Conservation (phyloP, 176 grass and related monocot species). For the Raddia guianensis region DNA sequence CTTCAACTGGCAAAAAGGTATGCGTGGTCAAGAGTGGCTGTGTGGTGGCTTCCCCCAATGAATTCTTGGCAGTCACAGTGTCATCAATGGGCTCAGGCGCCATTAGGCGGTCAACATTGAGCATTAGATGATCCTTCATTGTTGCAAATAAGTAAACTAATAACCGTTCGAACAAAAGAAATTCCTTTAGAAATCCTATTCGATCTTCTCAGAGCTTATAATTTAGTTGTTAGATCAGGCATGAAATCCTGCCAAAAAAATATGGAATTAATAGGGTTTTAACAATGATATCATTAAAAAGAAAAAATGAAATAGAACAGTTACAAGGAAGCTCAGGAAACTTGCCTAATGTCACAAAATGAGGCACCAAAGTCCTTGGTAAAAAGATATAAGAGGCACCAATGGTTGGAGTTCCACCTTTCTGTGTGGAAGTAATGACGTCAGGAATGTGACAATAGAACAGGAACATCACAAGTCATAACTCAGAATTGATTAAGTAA, state of each 20-base stretch:
- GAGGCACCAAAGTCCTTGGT: conserved; percentile 37
- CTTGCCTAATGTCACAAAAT: conserved; percentile 20
- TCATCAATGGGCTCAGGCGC: conserved; percentile 34
- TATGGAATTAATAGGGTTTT: not conserved
- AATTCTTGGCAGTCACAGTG: conserved; percentile 37
- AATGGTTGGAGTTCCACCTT: conserved; percentile 53
- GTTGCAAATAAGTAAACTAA: conserved; percentile 36
- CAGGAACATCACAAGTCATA: not conserved
- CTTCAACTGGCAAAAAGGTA: conserved; percentile 37
- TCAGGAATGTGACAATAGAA: conserved; percentile 25
- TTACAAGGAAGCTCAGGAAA: conserved; percentile 15
- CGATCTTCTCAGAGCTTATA: conserved; percentile 31
- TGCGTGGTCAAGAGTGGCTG: conserved; percentile 10
- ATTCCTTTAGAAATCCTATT: conserved; percentile 42
- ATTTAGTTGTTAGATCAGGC: conserved; percentile 45
- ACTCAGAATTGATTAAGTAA: not conserved
- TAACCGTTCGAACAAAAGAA: conserved; percentile 31
- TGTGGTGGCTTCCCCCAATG: conserved; percentile 37
- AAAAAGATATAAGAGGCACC: conserved; percentile 42
- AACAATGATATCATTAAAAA: not conserved
- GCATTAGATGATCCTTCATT: conserved; percentile 61
- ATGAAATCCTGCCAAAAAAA: conserved; percentile 39
- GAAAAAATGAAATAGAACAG: conserved; percentile 27
- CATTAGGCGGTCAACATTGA: conserved; percentile 56
- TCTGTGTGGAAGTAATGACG: conserved; percentile 16